Conservation (phyloP, 257 asterid genomes). For the Paulownia fortunei region DNA sequence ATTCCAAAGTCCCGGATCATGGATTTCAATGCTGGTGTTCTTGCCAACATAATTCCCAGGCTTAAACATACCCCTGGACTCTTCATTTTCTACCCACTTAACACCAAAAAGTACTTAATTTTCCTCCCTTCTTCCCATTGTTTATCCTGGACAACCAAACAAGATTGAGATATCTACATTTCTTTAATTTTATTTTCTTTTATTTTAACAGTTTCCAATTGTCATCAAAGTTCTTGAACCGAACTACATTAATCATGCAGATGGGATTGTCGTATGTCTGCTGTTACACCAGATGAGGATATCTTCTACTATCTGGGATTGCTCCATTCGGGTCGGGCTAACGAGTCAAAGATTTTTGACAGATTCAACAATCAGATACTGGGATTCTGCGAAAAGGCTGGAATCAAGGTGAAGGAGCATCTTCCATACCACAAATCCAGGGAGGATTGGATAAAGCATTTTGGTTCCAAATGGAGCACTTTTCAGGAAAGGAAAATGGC, state of each 20-base stretch:
- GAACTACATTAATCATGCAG: conserved; percentile 5
- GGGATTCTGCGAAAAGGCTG: conserved; percentile 31
- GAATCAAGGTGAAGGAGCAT: conserved; percentile 44
- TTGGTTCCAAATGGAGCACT: conserved; percentile 46
- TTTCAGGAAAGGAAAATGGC: conserved; percentile 34
- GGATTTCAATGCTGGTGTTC: too few relatives aligned
- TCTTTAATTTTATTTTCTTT: too few relatives aligned
- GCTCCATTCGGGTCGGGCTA: conserved; percentile 24
- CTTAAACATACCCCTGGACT: conserved; percentile 50
- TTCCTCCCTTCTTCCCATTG: background rate
- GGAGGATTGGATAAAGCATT: conserved; percentile 47
- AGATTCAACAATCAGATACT: conserved; percentile 36
- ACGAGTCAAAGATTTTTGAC: conserved; percentile 29
- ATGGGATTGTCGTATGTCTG: conserved; percentile 40
- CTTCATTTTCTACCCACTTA: conserved; percentile 62
- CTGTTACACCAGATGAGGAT: conserved; percentile 45
- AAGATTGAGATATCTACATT: too few relatives aligned
- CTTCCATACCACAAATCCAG: conserved; percentile 39
- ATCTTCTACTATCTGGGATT: conserved; percentile 40
- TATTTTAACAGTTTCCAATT: too few relatives aligned
- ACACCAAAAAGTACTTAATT: conserved; percentile 36
- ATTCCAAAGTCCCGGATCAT: conserved; percentile 50
- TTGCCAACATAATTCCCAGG: conserved; percentile 44
- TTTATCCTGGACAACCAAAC: too few relatives aligned
- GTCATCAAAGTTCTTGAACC: background rate